Base-by-base conservation (phyloP, 306 rosid species). In the Pterocarpus macrocarpus region DNA sequence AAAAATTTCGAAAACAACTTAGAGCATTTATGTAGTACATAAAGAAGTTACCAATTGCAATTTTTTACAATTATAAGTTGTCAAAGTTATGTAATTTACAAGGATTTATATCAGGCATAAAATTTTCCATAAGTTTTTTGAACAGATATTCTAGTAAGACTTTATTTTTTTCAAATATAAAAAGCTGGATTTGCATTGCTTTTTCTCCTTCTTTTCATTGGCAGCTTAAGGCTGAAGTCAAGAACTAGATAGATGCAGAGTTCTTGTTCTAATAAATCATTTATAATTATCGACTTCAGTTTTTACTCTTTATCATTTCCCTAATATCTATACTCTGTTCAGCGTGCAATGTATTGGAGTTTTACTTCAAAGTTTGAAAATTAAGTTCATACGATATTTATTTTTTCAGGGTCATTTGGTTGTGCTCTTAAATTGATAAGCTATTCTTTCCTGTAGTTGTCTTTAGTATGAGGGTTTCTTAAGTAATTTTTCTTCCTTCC, bases 81-180 rank as follows among this genome's bases (percentile, higher is more conserved):
- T 22, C 15, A 15, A 11, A n/a, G 47, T 75, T 62, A 62, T 63
- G 61, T 47, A 63, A 34, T 76, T 47, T 63, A 63, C 10, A 30
- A 14, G 58, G 17, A 47, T 69, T 69, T 32, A 47, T 47, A 50
- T 70, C 3, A 49, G 53, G 3, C 28, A 50, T 8, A 34, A 8
- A n/a, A 14, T 15, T 15, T 4, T 34, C 34, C 32, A 1, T 8
- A 8, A 9, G 28, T 22, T 0, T 49, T 35, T 70, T 50, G 30
- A 45, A 28, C 59, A 44, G 34, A 22, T 47, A 8, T 47, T 47
- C 12, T 9, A 9, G 3, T 45, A 22, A 45, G 32, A 34, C 9
- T 71, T 71, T 33, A 50, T 9, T 71, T 50, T 38, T 13, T 2
- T 28, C 0, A 30, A 2, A 7, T 43, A 4, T 32, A 5, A 53